Conservation (phyloP, 2,329 filamentous ascomycete species). For the Colletotrichum nymphaeae region DNA sequence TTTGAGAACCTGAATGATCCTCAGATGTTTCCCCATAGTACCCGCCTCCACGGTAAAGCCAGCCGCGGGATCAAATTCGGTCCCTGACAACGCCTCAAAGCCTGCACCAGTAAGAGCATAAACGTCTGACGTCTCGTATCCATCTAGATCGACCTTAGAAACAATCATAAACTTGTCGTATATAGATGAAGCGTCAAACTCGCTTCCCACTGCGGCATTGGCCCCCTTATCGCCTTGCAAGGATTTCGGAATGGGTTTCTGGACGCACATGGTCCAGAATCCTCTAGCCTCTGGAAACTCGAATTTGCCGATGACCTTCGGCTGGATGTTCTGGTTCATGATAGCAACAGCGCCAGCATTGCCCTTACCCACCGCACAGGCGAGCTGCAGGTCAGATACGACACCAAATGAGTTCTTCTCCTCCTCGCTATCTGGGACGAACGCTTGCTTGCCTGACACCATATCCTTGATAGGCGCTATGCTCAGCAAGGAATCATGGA, state of each 20-base stretch:
- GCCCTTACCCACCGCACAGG: conserved; percentile 72
- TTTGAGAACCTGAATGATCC: conserved; percentile 88
- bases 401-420: conserved; percentile 57
- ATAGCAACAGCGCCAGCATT: conserved; percentile 77
- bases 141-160: conserved; percentile 75
- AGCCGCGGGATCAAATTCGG: conserved; percentile 92
- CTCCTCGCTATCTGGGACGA: conserved; percentile 57
- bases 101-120: conserved; percentile 79
- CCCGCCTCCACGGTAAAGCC: conserved; percentile 89
- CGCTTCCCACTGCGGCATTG: conserved; percentile 61
- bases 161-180: conserved; percentile 87
- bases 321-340: conserved; percentile 82
- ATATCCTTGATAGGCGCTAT: conserved; percentile 84
- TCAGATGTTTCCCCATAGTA: conserved; percentile 81
- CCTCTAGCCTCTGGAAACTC: conserved; percentile 79
- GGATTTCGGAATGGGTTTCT: conserved; percentile 73
- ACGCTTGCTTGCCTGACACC: conserved; percentile 71
- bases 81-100: conserved; percentile 80
- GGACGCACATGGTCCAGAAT: conserved; percentile 84
- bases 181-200: conserved; percentile 69
- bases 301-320: conserved; percentile 75
- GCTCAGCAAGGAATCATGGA: conserved; percentile 82
- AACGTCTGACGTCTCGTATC: conserved; percentile 81
- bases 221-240: conserved; percentile 63
- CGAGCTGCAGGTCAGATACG: conserved; percentile 68